Percentiles rank a stretch among this genome's conserved stretches.
Evolutionary conservation across 768 basidiomycete species (phyloP).

Genomic region (Mycena amicta): DNA sequence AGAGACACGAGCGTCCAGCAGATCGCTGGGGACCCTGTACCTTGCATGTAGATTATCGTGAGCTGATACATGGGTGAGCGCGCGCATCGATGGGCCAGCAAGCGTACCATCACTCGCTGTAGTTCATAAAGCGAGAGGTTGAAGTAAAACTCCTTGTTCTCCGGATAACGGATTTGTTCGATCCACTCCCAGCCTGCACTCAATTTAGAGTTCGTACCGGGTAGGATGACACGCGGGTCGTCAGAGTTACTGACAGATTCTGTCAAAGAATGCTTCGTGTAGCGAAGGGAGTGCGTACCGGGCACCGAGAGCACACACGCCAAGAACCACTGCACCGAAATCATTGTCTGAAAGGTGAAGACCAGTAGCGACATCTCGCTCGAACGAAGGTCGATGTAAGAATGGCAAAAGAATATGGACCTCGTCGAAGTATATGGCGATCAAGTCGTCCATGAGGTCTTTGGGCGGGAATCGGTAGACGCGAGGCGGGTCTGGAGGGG

Average conservation of each 20-base stretch:
- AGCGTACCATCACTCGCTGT: conserved; percentile 59
- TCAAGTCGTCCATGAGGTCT: conserved; percentile 53
- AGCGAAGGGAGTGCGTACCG: conserved; percentile 41
- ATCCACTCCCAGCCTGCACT: conserved; percentile 67
- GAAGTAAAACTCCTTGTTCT: conserved; percentile 46
- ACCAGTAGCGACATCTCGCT: conserved; percentile 46
- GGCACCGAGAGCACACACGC: conserved; percentile 32
- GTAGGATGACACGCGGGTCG: conserved; percentile 57
- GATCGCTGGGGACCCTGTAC: conserved; percentile 23
- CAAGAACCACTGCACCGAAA: conserved; percentile 50
- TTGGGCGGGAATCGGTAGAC: conserved; percentile 48
- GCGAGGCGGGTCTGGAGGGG: conserved; percentile 7
- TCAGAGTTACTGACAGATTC: conserved; percentile 41
- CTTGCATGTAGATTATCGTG: background rate
- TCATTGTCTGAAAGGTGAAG: conserved; percentile 49
- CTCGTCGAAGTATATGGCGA: conserved; percentile 63
- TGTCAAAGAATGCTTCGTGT: conserved; percentile 32
- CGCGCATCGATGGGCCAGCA: no score
- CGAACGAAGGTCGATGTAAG: conserved; percentile 72
- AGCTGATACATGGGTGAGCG: conserved; percentile 20
- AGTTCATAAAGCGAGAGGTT: conserved; percentile 68
- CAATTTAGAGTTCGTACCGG: conserved; percentile 41
- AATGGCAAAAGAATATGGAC: conserved; percentile 61
- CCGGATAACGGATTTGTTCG: conserved; percentile 61
- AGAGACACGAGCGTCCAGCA: conserved; percentile 66